Evolutionary conservation across 2,329 filamentous ascomycete species (phyloP).

Genomic region (Dendrostoma leiphaemia): DNA sequence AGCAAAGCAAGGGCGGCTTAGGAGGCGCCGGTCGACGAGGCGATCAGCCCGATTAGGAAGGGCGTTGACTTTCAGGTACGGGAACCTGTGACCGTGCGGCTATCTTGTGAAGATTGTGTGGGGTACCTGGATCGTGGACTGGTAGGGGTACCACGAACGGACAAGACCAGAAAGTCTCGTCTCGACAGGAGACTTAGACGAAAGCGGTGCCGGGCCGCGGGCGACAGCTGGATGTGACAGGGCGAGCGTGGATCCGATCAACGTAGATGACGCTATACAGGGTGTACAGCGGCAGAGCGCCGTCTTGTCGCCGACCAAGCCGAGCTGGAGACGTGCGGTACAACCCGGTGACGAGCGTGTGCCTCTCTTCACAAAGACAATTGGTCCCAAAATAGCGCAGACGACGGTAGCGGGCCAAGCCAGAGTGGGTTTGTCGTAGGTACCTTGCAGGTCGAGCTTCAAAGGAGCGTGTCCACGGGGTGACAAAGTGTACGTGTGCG

Average conservation of each 20-base stretch:
- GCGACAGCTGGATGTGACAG: constrained; percentile 18
- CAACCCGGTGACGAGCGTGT: constrained; percentile 7
- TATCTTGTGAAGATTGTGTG: constrained; percentile 10
- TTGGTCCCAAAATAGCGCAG: background rate
- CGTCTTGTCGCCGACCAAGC: constrained; percentile 11
- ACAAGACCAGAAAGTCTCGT: constrained; percentile 7
- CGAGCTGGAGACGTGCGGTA: constrained; percentile 9
- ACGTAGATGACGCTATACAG: constrained; percentile 10
- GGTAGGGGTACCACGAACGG: constrained; percentile 17
- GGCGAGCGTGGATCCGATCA: constrained; percentile 13
- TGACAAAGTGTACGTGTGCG: background rate
- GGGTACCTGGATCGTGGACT: constrained; percentile 17
- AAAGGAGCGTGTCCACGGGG: background rate
- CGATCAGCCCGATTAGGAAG: constrained; percentile 18
- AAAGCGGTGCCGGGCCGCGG: constrained; percentile 17
- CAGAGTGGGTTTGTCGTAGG: background rate
- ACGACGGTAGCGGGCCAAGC: background rate
- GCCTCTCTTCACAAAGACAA: constrained; percentile 4
- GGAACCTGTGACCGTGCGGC: constrained; percentile 14
- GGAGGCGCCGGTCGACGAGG: constrained; percentile 12
- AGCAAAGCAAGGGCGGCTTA: constrained; percentile 4
- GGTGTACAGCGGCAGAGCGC: constrained; percentile 15
- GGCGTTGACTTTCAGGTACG: constrained; percentile 16
- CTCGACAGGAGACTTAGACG: constrained; percentile 9
- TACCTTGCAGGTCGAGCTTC: constrained; percentile 13